These are phyloP conservation scores for Daldinia concentrica DNA, from an alignment of 495 filamentous ascomycete genomes.

Conservation along the genomic window DNA sequence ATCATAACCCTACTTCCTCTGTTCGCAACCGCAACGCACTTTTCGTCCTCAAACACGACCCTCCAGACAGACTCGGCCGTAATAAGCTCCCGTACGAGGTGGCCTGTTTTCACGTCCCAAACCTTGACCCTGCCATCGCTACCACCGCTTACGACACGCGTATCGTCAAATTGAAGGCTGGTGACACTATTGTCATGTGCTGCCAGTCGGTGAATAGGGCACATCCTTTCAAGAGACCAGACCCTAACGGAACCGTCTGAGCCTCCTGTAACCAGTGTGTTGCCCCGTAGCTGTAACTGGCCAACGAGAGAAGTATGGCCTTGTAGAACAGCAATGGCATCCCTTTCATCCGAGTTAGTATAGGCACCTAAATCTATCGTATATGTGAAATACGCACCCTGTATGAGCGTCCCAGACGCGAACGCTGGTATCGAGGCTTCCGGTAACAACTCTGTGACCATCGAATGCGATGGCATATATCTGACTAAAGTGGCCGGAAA, in stretches of 20 bases:
- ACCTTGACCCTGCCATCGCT: conserved; percentile 97
- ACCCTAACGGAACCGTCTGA: conserved; percentile 95
- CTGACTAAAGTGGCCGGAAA: conserved; percentile 97
- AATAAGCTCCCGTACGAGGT: conserved; percentile 88
- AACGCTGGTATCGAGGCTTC: conserved; percentile 95
- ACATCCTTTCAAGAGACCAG: conserved; percentile 90
- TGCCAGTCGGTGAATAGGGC: conserved; percentile 89
- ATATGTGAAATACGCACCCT: conserved; percentile 65
- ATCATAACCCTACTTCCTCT: conserved; percentile 86
- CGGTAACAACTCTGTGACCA: conserved; percentile 90
- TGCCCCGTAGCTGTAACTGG: conserved; percentile 94
- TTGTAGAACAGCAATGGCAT: conserved; percentile 91
- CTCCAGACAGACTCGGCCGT: conserved; percentile 94
- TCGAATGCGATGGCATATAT: conserved; percentile 99
- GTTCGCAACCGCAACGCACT: conserved; percentile 93
- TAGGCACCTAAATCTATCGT: conserved; percentile 6
- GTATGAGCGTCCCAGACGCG: conserved; percentile 94
- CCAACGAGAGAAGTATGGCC: conserved; percentile 97
- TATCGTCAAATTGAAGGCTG: conserved; percentile 94
- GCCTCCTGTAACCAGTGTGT: conserved; percentile 94
- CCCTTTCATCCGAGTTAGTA: conserved; percentile 56
- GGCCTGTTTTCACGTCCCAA: conserved; percentile 92
- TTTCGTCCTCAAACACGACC: conserved; percentile 97
- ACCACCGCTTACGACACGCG: conserved; percentile 91
- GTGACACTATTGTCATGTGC: conserved; percentile 99